Percentiles rank a stretch among this genome's conserved stretches.
phyloP scores from a whole-genome alignment of 2,329 filamentous ascomycete genomes.

The Xylaria sp. region DNA sequence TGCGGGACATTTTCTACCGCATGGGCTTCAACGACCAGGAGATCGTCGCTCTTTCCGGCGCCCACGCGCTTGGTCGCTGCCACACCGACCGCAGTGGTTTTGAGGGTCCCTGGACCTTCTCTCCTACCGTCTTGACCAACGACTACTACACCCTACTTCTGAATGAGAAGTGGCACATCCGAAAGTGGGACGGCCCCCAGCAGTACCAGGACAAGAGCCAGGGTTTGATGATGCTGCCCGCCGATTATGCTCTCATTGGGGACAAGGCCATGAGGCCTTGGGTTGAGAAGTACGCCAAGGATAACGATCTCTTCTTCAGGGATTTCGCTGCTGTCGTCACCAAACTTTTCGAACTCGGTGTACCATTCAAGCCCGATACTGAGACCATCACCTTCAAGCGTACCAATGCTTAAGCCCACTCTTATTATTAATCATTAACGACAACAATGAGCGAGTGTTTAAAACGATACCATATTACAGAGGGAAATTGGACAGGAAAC shows the following conservation, averaged over 20 bases:
- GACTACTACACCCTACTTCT: constrained; percentile 91
- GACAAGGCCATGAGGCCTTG: constrained; percentile 86
- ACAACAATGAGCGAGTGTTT: constrained; percentile 32
- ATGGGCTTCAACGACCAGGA: constrained; percentile 99
- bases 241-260: constrained; percentile 86
- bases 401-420: constrained; percentile 51
- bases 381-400: constrained; percentile 75
- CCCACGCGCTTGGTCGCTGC: constrained; percentile 88
- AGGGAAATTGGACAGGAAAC: constrained; percentile 20
- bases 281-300: constrained; percentile 89
- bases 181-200: constrained; percentile 91
- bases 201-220: constrained; percentile 86
- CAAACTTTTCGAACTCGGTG: constrained; percentile 93
- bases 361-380: constrained; percentile 79
- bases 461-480: constrained; percentile 35
- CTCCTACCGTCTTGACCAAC: constrained; percentile 90
- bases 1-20: constrained; percentile 91
- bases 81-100: constrained; percentile 90
- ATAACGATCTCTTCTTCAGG: constrained; percentile 91
- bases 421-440: constrained; percentile 34
- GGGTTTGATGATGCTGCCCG: constrained; percentile 96
- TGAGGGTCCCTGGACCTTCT: constrained; percentile 92
- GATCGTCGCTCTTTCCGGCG: constrained; percentile 89
- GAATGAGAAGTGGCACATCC: constrained; percentile 91
- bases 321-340: constrained; percentile 84